Conservation (phyloP, 1,284 basidiomycete species). For the Tilletia setariae region DNA sequence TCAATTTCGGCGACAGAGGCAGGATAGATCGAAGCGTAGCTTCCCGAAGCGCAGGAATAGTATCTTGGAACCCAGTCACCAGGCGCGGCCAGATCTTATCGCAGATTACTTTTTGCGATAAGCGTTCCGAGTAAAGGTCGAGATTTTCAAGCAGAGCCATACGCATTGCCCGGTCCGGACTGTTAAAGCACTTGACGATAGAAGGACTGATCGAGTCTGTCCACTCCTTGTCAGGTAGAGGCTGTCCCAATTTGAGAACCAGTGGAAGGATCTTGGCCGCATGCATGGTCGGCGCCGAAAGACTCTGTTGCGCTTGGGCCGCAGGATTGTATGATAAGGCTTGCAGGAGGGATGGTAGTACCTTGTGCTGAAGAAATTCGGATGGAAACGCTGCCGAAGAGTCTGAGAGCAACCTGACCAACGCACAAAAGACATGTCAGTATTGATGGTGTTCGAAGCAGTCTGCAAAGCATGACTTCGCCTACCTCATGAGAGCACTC, state of each 20-base stretch:
- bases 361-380: slow-evolving; percentile 79
- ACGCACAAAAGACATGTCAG: neutral
- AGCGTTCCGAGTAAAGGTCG: slow-evolving; percentile 75
- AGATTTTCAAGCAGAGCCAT: slow-evolving; percentile 89
- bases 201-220: slow-evolving; percentile 29
- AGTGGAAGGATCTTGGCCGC: slow-evolving; percentile 36
- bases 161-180: slow-evolving; percentile 75
- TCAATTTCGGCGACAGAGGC: slow-evolving; percentile 73
- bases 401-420: slow-evolving; percentile 25
- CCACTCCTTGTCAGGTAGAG: slow-evolving; percentile 40
- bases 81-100: slow-evolving; percentile 92
- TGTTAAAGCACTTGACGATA: slow-evolving; percentile 42
- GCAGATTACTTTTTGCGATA: slow-evolving; percentile 77
- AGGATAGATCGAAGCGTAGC: slow-evolving; percentile 86
- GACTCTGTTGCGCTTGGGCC: slow-evolving; percentile 9
- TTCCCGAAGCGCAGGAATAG: slow-evolving; percentile 86
- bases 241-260: slow-evolving; percentile 41
- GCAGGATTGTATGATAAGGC: slow-evolving; percentile 60
- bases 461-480: slow-evolving; percentile 15
- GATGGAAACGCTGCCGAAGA: slow-evolving; percentile 63
- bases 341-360: slow-evolving; percentile 80
- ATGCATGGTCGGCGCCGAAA: slow-evolving; percentile 7
- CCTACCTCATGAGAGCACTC: slow-evolving; percentile 59
- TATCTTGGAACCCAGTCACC: slow-evolving; percentile 92
- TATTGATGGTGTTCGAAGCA: neutral